Conservation (phyloP, 1,139 yeast genomes). For the Kluyveromyces marxianus region DNA sequence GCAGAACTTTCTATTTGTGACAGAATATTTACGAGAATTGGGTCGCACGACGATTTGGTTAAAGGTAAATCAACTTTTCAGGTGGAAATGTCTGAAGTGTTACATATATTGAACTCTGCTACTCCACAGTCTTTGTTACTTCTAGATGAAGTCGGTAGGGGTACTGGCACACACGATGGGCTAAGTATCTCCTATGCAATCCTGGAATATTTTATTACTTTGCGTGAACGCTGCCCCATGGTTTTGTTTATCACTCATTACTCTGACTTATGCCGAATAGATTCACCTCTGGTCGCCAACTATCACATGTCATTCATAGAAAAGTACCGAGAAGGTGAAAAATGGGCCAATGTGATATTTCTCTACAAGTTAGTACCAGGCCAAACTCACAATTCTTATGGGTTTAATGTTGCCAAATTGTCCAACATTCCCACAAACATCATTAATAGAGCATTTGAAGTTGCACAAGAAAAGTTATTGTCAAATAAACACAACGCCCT, state of each 20-base stretch:
- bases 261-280: conserved; percentile 51
- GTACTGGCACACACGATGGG: conserved; percentile 86
- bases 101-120: conserved; percentile 34
- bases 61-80: conserved; percentile 42
- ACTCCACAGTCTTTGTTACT: conserved; percentile 35
- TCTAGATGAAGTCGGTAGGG: conserved; percentile 48
- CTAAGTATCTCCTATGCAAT: conserved; percentile 79
- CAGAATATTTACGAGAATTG: conserved; percentile 39
- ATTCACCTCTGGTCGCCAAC: conserved; percentile 45
- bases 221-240: conserved; percentile 40
- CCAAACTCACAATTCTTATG: conserved; percentile 59
- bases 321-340: conserved; percentile 30
- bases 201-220: conserved; percentile 50
- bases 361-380: conserved; percentile 57
- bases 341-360: conserved; percentile 42
- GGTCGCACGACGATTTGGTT: conserved; percentile 37
- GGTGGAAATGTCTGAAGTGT: conserved; percentile 43
- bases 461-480: conserved; percentile 39
- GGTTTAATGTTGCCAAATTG: conserved; percentile 68
- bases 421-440: conserved; percentile 53
- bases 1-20: conserved; percentile 38
- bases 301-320: conserved; percentile 73
- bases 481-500: conserved; percentile 16
- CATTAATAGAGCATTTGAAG: conserved; percentile 41
- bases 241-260: conserved; percentile 83